These are phyloP conservation scores for Mucor irregularis DNA, from an alignment of 371 early-diverging fungal species.

Conservation along the genomic window DNA sequence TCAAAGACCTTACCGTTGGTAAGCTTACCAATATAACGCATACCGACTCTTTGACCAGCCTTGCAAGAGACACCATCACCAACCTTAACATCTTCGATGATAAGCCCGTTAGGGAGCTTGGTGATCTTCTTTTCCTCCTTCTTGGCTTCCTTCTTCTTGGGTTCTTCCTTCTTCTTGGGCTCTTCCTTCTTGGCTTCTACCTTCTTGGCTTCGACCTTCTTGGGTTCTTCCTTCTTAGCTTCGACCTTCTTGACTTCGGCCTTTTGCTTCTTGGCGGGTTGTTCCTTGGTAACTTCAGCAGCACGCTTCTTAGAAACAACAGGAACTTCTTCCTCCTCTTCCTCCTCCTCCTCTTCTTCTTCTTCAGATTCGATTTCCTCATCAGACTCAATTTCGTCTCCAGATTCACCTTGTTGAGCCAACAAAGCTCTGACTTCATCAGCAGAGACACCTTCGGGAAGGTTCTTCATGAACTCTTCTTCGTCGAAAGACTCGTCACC, in stretches of 20 bases:
- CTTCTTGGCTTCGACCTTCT: constrained; percentile 45
- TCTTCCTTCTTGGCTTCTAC: constrained; percentile 42
- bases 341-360: constrained; percentile 28
- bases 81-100: constrained; percentile 78
- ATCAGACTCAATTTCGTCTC: constrained; percentile 38
- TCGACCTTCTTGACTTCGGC: constrained; percentile 37
- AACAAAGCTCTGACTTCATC: constrained; percentile 14
- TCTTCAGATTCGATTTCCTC: constrained; percentile 45
- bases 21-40: constrained; percentile 93
- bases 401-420: constrained; percentile 34
- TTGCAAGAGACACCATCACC: constrained; percentile 81
- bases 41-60: constrained; percentile 77
- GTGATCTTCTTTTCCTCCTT: constrained; percentile 43
- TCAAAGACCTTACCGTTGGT: constrained; percentile 94
- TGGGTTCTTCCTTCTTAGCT: constrained; percentile 34
- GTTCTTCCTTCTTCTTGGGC: constrained; percentile 37
- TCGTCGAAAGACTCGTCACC: constrained; percentile 44
- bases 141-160: constrained; percentile 32
- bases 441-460: constrained; percentile 5
- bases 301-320: constrained; percentile 41
- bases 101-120: constrained; percentile 71
- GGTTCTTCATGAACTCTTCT: constrained; percentile 32
- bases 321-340: constrained; percentile 41
- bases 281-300: constrained; percentile 35
- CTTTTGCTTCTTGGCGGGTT: constrained; percentile 41